A percentile compares a stretch with the other conserved stretches of the same genome.
phyloP scores from a whole-genome alignment of 305 asterid genomes.

The Solanum hybrid region DNA sequence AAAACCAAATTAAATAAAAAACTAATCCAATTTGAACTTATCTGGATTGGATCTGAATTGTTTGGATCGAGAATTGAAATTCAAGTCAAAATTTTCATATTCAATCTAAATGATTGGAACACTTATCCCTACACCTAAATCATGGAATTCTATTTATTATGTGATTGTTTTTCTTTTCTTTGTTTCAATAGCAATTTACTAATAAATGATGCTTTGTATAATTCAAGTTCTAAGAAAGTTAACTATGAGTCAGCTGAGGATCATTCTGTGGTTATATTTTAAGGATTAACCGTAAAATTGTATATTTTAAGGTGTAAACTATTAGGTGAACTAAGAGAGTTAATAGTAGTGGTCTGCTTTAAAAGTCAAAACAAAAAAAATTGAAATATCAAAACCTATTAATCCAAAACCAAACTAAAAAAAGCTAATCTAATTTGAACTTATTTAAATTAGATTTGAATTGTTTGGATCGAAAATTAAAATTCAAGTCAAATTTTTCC shows the following conservation, averaged over 20 bases:
- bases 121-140: neutral
- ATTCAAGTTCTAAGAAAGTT: neutral
- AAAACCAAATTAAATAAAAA: neutral
- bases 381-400: neutral
- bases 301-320: neutral
- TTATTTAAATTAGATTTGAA: neutral
- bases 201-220: neutral
- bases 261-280: neutral
- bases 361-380: neutral
- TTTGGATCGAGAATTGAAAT: too few relatives aligned
- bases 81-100: too few relatives aligned
- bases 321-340: neutral
- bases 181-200: neutral
- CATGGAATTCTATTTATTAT: neutral
- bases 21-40: neutral
- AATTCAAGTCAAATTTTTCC: neutral
- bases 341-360: too few relatives aligned
- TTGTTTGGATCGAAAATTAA: neutral
- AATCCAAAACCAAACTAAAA: too few relatives aligned
- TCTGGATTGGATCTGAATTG: neutral
- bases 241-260: neutral
- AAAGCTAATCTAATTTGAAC: neutral
- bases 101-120: neutral
- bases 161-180: neutral
- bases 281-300: neutral